phyloP scores from a whole-genome alignment of 2,329 filamentous ascomycete genomes.

The Trichoderma afroharzianum region DNA sequence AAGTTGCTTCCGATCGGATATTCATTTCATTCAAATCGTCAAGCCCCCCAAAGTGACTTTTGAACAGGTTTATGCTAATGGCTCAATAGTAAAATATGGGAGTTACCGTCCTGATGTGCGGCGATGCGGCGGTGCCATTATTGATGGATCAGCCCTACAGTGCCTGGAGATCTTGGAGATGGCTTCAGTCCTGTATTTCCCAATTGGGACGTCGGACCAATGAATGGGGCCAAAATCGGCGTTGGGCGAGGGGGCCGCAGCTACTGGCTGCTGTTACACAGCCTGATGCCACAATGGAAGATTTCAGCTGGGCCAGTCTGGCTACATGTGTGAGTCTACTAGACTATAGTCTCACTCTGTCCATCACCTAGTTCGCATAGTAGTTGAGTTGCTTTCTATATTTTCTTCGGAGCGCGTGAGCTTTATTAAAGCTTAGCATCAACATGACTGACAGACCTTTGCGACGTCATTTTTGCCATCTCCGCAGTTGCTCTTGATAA shows the following conservation, averaged over 20 bases:
- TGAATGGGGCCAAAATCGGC: not conserved
- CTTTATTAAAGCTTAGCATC: not conserved
- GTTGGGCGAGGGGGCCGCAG: conserved; percentile 10
- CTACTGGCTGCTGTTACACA: not conserved
- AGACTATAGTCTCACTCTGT: not conserved
- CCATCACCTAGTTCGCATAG: not conserved
- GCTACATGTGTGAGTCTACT: not conserved
- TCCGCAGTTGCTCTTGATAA: conserved; percentile 6
- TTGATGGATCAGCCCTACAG: not conserved
- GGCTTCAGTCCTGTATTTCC: conserved; percentile 6
- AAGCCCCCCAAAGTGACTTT: not conserved
- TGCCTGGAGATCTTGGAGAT: not conserved
- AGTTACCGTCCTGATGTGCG: not conserved
- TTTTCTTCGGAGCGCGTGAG: not conserved
- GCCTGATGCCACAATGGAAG: not conserved
- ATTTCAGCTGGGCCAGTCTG: not conserved
- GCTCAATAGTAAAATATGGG: not conserved
- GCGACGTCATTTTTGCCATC: conserved; percentile 6
- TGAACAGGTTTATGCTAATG: not conserved
- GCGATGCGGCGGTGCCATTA: not conserved
- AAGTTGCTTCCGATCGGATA: not conserved
- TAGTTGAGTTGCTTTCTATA: not conserved
- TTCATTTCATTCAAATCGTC: not conserved
- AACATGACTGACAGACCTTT: not conserved
- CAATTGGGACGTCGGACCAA: conserved; percentile 9